phyloP scores from a whole-genome alignment of 148 eudicot genomes.

The Spergularia marina region DNA sequence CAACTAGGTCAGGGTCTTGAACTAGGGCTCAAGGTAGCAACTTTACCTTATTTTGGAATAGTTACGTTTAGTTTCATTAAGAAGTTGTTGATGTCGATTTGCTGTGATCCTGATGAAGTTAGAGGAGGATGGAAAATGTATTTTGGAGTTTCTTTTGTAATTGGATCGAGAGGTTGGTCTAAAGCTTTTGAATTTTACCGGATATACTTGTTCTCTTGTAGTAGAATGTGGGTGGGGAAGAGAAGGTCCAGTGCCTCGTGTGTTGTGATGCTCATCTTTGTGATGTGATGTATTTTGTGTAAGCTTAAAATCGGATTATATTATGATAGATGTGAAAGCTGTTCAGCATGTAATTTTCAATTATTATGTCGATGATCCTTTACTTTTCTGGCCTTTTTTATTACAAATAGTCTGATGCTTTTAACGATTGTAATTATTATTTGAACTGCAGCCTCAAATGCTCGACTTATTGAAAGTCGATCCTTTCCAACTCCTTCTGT shows the following conservation, averaged over 20 bases:
- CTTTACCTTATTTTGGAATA: too few species aligned
- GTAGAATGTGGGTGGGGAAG: too few species aligned
- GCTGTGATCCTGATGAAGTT: background rate
- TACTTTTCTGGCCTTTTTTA: background rate
- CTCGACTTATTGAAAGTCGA: slow-evolving; percentile 40
- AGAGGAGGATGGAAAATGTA: background rate
- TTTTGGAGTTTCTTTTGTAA: background rate
- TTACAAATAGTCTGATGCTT: background rate
- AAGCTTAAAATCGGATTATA: too few species aligned
- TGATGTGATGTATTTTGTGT: too few species aligned
- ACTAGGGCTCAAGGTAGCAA: background rate
- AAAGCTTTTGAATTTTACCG: too few species aligned
- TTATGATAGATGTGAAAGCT: background rate
- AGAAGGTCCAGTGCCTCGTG: too few species aligned
- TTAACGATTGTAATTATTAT: background rate
- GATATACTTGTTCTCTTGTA: too few species aligned
- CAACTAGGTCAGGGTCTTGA: too few species aligned
- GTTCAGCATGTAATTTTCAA: background rate
- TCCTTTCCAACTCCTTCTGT: slow-evolving; percentile 56
- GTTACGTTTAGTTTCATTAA: background rate
- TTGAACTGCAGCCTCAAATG: slow-evolving; percentile 44
- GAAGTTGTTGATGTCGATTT: background rate
- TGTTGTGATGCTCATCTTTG: too few species aligned
- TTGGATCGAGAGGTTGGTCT: background rate
- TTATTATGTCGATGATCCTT: background rate